Percentiles rank a stretch among this genome's conserved stretches.
These are phyloP conservation scores for Neurospora pannonica DNA, from an alignment of 495 filamentous ascomycete species.

Conservation along the genomic window DNA sequence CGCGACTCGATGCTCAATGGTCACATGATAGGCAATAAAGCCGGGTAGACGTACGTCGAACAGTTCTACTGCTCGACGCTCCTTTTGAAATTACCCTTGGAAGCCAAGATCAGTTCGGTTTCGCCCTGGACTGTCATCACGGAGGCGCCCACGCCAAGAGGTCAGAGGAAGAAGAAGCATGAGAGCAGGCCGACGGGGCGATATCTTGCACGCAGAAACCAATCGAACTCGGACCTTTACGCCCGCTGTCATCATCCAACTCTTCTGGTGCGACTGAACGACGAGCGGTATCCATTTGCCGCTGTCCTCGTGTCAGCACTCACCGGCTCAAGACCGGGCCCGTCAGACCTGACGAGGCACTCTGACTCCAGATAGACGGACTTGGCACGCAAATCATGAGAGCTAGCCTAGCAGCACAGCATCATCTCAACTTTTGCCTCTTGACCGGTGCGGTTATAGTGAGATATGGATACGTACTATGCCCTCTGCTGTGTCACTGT, in stretches of 20 bases:
- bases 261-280: not conserved
- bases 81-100: not conserved
- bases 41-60: not conserved
- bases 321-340: not conserved
- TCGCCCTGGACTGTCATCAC: not conserved
- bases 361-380: not conserved
- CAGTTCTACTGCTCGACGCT: not conserved
- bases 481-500: not conserved
- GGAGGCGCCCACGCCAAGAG: not conserved
- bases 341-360: not conserved
- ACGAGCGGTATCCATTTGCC: not conserved
- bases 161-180: not conserved
- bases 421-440: not conserved
- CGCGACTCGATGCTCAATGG: not conserved
- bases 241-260: not conserved
- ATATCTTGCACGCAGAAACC: not conserved
- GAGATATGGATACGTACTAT: not conserved
- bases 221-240: not conserved
- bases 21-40: not conserved
- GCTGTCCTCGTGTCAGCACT: not conserved
- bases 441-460: not conserved
- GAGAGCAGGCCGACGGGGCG: not conserved
- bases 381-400: constrained; percentile 6
- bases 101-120: not conserved
- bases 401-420: constrained; percentile 7